Base-by-base conservation (phyloP, 2,329 filamentous ascomycete genomes). In the Fusarium tanahbumbuense region DNA sequence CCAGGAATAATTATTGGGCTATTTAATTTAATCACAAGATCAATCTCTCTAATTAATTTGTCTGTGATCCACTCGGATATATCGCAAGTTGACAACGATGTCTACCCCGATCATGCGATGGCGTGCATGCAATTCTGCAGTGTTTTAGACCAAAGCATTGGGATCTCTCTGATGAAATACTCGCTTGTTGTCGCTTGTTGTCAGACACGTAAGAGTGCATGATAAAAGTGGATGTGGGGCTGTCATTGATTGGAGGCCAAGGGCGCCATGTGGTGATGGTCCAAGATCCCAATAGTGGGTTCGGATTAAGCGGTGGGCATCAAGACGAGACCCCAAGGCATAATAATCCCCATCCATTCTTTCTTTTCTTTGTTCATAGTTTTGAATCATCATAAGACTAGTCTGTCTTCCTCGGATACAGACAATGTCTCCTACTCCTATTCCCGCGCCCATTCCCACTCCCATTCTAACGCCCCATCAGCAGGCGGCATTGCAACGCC, bases 131-230 rank as follows among this genome's bases (percentile, higher is more conserved):
- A n/a, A n/a, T n/a, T 37, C 34, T 37, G 34, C 34, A 37, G 18
- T 12, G 11, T 8, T 37, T 37, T n/a, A 37, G 34, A 12, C 34
- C 34, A 37, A 10, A n/a, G 34, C 18, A 7, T n/a, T 37, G 34
- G 34, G n/a, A n/a, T n/a, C n/a, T n/a, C 34, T n/a, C 34, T 37
- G 34, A 37, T n/a, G 34, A 10, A n/a, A 37, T n/a, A 11, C 6
- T 37, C 34, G 34, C 34, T 37, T 37, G 34, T 37, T 37, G 34
- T 52, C 49, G 49, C 30, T 48, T 59, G 57, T 23, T 57, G 42
- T 28, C 15, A 58, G 61, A 64, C 60, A 69, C 60, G 66, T 69
- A 53, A 49, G 32, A 40, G 30, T 37, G 66, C 49, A 69, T 60
- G 20, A 69, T 60, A n/a, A 54, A 53, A 25, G 48, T 60, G 6